Percentiles rank a stretch among this genome's conserved stretches.
Evolutionary conservation across 2,329 filamentous ascomycete genomes (phyloP).

Genomic region (Pseudocercospora musae): DNA sequence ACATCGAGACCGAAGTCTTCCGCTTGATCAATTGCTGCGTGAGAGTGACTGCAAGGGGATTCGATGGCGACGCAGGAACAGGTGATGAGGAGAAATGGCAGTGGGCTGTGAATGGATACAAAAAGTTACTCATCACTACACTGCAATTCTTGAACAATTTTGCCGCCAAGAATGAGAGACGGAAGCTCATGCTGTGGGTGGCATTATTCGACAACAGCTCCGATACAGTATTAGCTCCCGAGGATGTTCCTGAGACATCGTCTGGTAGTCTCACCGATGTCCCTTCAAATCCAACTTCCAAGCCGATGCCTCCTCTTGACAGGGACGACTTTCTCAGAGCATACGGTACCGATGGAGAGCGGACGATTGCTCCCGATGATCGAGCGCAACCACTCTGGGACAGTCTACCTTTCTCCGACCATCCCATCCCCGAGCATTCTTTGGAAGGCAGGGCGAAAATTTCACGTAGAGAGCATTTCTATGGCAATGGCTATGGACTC

Average conservation of each 20-base stretch:
- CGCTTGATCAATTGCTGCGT: constrained; percentile 63
- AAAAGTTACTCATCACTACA: constrained; percentile 62
- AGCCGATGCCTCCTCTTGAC: constrained; percentile 26
- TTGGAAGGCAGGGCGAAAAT: constrained; percentile 19
- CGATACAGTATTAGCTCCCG: constrained; percentile 31
- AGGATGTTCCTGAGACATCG: constrained; percentile 29
- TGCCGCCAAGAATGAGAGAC: constrained; percentile 62
- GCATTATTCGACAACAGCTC: constrained; percentile 55
- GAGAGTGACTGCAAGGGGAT: constrained; percentile 61
- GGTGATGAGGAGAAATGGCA: constrained; percentile 64
- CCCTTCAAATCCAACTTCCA: constrained; percentile 29
- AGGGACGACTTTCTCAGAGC: constrained; percentile 31
- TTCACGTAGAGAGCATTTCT: constrained; percentile 8
- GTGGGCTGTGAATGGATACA: constrained; percentile 62
- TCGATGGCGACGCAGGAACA: constrained; percentile 61
- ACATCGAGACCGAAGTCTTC: constrained; percentile 60
- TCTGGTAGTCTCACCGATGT: constrained; percentile 29
- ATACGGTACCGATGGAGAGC: constrained; percentile 27
- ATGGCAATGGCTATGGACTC: constrained; percentile 32
- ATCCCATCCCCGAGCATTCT: constrained; percentile 24
- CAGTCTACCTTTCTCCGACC: constrained; percentile 21
- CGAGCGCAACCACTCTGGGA: constrained; percentile 26
- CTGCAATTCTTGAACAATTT: constrained; percentile 67
- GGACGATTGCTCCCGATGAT: constrained; percentile 17
- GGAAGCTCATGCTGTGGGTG: constrained; percentile 63